Evolutionary conservation across 108 stramenopile species (phyloP), one percentile per base, ranked within the genome.

Genomic region (Chaetoceros muelleri): DNA sequence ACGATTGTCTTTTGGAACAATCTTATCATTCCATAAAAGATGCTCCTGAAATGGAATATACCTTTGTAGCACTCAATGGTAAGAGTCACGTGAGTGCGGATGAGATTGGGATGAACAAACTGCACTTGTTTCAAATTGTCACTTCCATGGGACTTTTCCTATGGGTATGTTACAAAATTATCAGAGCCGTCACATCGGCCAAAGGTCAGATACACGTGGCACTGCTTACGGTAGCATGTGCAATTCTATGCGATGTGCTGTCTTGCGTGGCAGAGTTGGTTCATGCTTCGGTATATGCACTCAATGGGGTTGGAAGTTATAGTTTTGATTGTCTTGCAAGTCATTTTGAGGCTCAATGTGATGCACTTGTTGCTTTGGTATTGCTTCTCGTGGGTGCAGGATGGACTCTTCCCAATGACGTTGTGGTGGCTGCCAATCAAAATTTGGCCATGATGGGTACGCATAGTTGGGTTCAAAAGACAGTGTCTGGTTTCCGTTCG

Each of bases 351-450:
- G 90, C 90, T 8, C 44, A 87, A 22, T 83, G 80, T 17, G 90
- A 92, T 69, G 73, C 82, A 20, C 52, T 85, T 51, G 70, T 92
- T n/a, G 73, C 84, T 1, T 40, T 85, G 24, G 44, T 92, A 23
- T 54, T 84, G 28, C 58, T 92, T 0, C 67, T 64, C 26, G 78
- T 92, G 59, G 90, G 68, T 27, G 69, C 82, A 34, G 90, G 90
- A 5, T 92, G 90, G 90, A 92, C 90, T 0, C 63, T 92, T 46
- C 84, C 90, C 1, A 69, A 77, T 10, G 85, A 87, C 67, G 79
- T 79, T 0, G 45, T 81, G 17, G 70, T 64, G 46, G 66, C 69
- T 50, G 66, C 58, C 28, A 70, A 61, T 53, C 58, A 70, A 21
- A 70, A 25, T 28, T 61, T 24, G 55, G 61, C 8, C 53, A 45